These are phyloP conservation scores for Lyophyllum shimeji DNA, from an alignment of 768 basidiomycete species.

Conservation along the genomic window DNA sequence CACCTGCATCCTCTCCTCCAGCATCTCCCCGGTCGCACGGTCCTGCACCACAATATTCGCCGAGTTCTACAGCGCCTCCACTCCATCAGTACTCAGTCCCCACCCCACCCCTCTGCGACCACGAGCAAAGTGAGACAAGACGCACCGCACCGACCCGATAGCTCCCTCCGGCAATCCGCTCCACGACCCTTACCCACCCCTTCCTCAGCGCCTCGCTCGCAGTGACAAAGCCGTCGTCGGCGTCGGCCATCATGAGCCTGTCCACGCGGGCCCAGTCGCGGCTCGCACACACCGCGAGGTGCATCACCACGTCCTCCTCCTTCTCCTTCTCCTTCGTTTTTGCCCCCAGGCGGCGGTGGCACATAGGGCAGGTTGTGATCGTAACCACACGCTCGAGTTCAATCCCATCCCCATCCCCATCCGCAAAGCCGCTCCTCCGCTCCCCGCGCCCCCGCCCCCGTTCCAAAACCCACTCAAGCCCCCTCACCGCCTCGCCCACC, in stretches of 20 bases:
- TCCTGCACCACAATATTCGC: conserved; percentile 99
- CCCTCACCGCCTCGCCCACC: conserved; percentile 76
- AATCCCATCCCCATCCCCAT: conserved; percentile 34
- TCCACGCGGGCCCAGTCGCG: conserved; percentile 88
- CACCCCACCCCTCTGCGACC: neutral
- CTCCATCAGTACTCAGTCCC: conserved; percentile 7
- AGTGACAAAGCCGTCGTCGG: conserved; percentile 81
- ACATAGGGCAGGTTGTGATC: conserved; percentile 90
- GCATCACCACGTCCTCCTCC: conserved; percentile 94
- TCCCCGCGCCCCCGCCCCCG: conserved; percentile 28
- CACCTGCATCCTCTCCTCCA: conserved; percentile 97
- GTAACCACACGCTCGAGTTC: conserved; percentile 83
- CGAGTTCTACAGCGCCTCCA: conserved; percentile 61
- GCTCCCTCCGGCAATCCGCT: conserved; percentile 81
- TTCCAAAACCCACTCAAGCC: conserved; percentile 81
- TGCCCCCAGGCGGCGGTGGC: conserved; percentile 85
- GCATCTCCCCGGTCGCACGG: conserved; percentile 83
- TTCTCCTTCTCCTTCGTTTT: conserved; percentile 61
- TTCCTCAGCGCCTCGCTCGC: conserved; percentile 94
- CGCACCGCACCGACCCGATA: conserved; percentile 88
- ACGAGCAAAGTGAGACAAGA: conserved; percentile 21
- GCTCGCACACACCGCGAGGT: conserved; percentile 92
- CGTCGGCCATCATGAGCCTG: conserved; percentile 68
- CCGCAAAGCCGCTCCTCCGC: conserved; percentile 3
- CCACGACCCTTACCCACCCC: conserved; percentile 90